Percentiles rank a stretch among this genome's conserved stretches.
phyloP scores from a whole-genome alignment of 371 early-diverging fungal species.

The Neoconidiobolus thromboides region DNA sequence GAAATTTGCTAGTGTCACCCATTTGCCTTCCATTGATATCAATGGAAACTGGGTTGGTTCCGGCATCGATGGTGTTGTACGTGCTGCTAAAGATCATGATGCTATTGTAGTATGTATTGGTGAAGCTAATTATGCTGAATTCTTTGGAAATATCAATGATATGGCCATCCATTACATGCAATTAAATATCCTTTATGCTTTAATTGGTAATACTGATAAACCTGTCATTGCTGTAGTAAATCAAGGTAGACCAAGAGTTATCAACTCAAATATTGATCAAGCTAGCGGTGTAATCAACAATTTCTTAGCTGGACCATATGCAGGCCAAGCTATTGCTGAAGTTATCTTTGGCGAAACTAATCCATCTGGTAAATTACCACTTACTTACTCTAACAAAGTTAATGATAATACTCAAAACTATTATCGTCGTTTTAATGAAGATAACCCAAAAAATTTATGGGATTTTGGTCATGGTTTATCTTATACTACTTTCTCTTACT shows the following conservation, averaged over 20 bases:
- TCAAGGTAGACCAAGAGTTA: constrained; percentile 33
- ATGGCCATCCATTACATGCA: constrained; percentile 26
- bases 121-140: constrained; percentile 28
- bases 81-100: constrained; percentile 15
- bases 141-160: constrained; percentile 29
- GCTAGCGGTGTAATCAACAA: constrained; percentile 27
- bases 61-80: constrained; percentile 16
- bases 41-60: constrained; percentile 9
- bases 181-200: constrained; percentile 16
- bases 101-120: constrained; percentile 23
- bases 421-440: constrained; percentile 11
- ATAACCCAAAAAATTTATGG: constrained; percentile 11
- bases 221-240: constrained; percentile 27
- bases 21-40: not conserved
- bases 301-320: constrained; percentile 37
- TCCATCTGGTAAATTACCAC: constrained; percentile 24
- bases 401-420: constrained; percentile 14
- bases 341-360: constrained; percentile 22
- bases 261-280: constrained; percentile 16
- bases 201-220: constrained; percentile 13
- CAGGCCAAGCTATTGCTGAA: constrained; percentile 31
- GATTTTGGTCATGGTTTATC: constrained; percentile 41
- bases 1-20: constrained; percentile 2
- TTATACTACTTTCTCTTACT: constrained; percentile 28
- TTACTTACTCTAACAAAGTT: constrained; percentile 32